Conservation (phyloP, 768 basidiomycete genomes). For the Rhodotorula babjevae region DNA sequence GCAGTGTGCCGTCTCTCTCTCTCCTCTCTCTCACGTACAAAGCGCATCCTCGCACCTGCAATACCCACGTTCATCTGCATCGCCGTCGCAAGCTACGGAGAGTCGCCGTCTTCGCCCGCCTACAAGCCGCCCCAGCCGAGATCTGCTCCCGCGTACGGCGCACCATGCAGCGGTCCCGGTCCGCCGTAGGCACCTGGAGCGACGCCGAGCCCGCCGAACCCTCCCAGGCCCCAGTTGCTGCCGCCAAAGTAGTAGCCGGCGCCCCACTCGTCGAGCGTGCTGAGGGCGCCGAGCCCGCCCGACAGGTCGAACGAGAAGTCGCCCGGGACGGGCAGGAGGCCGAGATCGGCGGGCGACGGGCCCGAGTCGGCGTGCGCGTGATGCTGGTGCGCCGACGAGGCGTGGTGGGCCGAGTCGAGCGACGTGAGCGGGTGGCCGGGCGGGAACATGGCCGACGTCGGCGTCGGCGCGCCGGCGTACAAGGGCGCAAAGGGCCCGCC, state of each 20-base stretch:
- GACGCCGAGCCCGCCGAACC: constrained; percentile 3
- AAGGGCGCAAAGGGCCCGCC: not conserved
- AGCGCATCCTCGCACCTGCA: not conserved
- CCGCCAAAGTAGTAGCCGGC: constrained; percentile 1
- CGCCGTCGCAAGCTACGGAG: not conserved
- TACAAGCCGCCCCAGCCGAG: not conserved
- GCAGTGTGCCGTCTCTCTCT: not conserved
- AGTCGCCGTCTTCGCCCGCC: too few relatives aligned
- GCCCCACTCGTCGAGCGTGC: constrained; percentile 15
- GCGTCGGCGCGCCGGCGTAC: not conserved
- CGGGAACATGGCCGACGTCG: not conserved
- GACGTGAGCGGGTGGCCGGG: not conserved
- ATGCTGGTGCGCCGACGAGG: not conserved
- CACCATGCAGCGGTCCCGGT: not conserved
- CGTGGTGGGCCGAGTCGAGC: not conserved
- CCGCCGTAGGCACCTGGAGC: too few relatives aligned
- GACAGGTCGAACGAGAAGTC: constrained; percentile 14
- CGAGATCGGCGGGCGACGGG: not conserved
- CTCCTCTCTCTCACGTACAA: not conserved
- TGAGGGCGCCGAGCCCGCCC: constrained; percentile 1
- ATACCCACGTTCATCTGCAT: not conserved
- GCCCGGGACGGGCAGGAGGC: not conserved
- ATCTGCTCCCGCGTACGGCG: not conserved
- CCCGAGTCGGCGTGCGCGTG: not conserved
- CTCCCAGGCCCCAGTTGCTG: constrained; percentile 3